These are phyloP conservation scores for Linum lewisii DNA, from an alignment of 345 rosid genomes.

Conservation along the genomic window DNA sequence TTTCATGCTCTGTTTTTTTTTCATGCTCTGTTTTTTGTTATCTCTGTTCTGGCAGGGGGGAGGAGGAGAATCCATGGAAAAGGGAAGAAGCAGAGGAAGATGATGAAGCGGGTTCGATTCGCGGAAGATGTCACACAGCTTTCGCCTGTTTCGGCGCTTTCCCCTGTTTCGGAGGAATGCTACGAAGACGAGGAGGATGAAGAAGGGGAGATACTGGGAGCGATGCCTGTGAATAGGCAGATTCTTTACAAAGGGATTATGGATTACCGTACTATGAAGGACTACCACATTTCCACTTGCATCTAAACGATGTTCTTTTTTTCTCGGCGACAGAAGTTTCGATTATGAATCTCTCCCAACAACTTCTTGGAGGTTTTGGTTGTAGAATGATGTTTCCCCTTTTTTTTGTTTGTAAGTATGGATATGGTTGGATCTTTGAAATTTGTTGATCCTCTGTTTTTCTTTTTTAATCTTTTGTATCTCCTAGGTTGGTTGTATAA, in stretches of 20 bases:
- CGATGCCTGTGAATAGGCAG: slow-evolving; percentile 40
- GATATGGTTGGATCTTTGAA: not conserved
- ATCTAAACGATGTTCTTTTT: not conserved
- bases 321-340: not conserved
- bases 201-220: slow-evolving; percentile 3
- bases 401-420: no score
- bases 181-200: not conserved
- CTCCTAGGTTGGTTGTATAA: no score
- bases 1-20: not conserved
- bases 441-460: no score
- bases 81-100: slow-evolving; percentile 4
- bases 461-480: no score
- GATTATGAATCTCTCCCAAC: not conserved
- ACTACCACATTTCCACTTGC: not conserved
- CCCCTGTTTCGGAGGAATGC: not conserved
- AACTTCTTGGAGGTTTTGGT: not conserved
- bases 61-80: not conserved
- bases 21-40: no score
- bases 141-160: slow-evolving; percentile 43
- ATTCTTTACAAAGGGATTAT: slow-evolving; percentile 34
- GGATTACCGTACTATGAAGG: slow-evolving; percentile 20
- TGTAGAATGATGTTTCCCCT: not conserved
- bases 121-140: slow-evolving; percentile 75
- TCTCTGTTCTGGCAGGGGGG: not conserved
- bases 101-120: slow-evolving; percentile 71